Base-by-base conservation (phyloP, 2,329 filamentous ascomycete genomes). In the Aspergillus texensis region DNA sequence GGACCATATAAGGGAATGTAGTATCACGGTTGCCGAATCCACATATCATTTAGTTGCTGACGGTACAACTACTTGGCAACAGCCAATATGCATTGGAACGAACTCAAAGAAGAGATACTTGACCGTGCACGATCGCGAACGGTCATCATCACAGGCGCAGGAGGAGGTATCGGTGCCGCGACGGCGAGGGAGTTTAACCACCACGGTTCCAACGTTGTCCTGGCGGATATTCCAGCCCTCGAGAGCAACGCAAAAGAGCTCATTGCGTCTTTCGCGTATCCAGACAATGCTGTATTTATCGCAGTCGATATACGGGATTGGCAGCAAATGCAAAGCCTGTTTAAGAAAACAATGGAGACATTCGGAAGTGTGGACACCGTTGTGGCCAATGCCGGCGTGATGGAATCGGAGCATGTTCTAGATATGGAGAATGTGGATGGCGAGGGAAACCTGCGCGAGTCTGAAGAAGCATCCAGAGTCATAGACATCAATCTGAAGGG, bases 21-120 rank as follows among this genome's bases (percentile, higher is more conserved):
- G 3, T 8, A n/a, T 19, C 2, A 3, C 16, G 1, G 6, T n/a
- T 9, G 1, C 39, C 2, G 9, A 9, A 41, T 19, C 9, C 2
- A 2, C 16, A 3, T 41, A 3, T n/a, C 3, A 10, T 19, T 6
- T 10, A 16, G 2, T 41, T 9, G 1, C 2, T 9, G 16, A 3
- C 4, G 2, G 6, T 6, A 19, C 6, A 41, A 6, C 6, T 41
- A n/a, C 19, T n/a, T 41, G 2, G 0, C 0, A 3, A 41, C 39
- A 9, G 16, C 16, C 16, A 41, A 19, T 4, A 41, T 41, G 39
- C 0, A 9, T 4, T n/a, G 2, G 16, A 41, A 41, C 6, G 16
- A 41, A 3, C 39, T 8, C 16, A n/a, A 41, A n/a, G 8, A n/a
- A 3, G 39, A 9, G 8, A 9, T 0, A 2, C 19, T 9, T n/a